These are phyloP conservation scores for Fusarium secorum DNA, from an alignment of 2,329 filamentous ascomycete genomes.

Conservation along the genomic window DNA sequence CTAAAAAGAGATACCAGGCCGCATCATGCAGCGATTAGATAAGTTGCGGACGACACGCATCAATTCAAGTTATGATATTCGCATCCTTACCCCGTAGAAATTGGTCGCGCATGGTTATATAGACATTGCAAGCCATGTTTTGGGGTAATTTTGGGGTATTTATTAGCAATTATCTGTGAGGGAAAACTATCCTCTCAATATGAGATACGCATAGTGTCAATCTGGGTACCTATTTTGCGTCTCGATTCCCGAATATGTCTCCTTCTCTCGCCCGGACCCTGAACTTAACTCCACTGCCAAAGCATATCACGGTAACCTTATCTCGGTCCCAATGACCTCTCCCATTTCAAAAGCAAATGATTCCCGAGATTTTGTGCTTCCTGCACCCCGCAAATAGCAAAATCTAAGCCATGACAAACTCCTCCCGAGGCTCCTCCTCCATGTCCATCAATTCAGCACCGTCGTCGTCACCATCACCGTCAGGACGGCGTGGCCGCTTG, in stretches of 20 bases:
- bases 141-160: neutral
- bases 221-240: neutral
- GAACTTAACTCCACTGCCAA: neutral
- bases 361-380: neutral
- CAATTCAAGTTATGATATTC: neutral
- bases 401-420: neutral
- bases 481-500: neutral
- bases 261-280: neutral
- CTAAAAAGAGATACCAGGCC: slow-evolving; percentile 33
- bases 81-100: neutral
- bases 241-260: neutral
- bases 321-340: neutral
- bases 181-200: neutral
- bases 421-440: neutral
- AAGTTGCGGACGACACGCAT: slow-evolving; percentile 9
- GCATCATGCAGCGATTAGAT: slow-evolving; percentile 14
- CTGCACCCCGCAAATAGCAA: neutral
- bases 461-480: neutral
- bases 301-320: neutral
- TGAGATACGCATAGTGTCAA: neutral
- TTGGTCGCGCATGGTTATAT: neutral
- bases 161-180: neutral
- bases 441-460: neutral
- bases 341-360: slow-evolving; percentile 1
- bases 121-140: neutral